phyloP scores from a whole-genome alignment of 2,329 filamentous ascomycete genomes.

The Sporothrix globosa region DNA sequence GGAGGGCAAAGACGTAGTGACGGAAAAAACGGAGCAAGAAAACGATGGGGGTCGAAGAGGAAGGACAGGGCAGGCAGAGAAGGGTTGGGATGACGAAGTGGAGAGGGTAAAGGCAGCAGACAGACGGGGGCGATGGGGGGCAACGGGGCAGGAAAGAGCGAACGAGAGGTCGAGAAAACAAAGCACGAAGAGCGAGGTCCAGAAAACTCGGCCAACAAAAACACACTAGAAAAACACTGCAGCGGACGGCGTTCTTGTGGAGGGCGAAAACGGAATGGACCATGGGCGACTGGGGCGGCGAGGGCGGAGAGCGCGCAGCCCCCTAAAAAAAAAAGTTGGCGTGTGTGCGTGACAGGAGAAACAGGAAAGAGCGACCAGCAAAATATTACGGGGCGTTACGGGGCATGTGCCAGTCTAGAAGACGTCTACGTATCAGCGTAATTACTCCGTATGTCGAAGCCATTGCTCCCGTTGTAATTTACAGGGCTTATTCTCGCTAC shows the following conservation, averaged over 20 bases:
- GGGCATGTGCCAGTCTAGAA: background rate
- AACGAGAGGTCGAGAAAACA: constrained; percentile 10
- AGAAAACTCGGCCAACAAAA: background rate
- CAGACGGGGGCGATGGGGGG: constrained; percentile 19
- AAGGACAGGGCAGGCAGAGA: no score
- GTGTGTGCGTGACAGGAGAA: constrained; percentile 22
- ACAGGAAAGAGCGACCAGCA: constrained; percentile 5
- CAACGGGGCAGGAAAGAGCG: constrained; percentile 18
- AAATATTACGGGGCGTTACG: constrained; percentile 7
- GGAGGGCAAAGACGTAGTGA: constrained; percentile 13
- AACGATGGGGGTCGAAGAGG: constrained; percentile 2
- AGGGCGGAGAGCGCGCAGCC: constrained; percentile 5
- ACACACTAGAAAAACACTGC: constrained; percentile 29
- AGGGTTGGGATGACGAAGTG: constrained; percentile 39
- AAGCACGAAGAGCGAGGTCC: background rate
- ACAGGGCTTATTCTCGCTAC: background rate
- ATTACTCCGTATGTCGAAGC: background rate
- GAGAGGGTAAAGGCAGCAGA: constrained; percentile 24
- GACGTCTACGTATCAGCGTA: no score
- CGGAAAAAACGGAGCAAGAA: constrained; percentile 8
- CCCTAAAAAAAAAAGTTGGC: constrained; percentile 19
- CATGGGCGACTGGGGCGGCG: constrained; percentile 8
- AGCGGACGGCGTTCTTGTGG: constrained; percentile 15
- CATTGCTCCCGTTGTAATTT: background rate
- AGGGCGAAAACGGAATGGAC: constrained; percentile 28